Conservation (phyloP, 1,284 basidiomycete species). For the Butyriboletus regius region DNA sequence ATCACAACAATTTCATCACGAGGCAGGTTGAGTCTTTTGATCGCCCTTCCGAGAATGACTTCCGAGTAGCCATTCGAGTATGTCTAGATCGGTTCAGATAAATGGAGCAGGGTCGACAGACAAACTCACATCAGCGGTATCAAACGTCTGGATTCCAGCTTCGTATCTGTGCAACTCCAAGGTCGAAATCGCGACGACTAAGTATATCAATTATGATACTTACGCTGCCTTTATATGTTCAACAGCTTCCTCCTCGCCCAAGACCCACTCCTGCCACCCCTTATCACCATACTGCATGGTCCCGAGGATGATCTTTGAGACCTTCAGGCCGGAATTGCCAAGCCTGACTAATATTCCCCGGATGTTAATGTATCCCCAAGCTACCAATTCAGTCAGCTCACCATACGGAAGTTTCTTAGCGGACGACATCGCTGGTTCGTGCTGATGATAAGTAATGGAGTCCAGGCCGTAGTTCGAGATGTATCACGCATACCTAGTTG, state of each 20-base stretch:
- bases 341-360: conserved; percentile 36
- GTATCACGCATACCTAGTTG: neutral
- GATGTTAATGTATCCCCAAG: neutral
- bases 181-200: conserved; percentile 1
- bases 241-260: conserved; percentile 51
- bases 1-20: conserved; percentile 71
- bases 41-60: conserved; percentile 68
- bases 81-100: conserved; percentile 29
- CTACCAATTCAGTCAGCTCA: conserved; percentile 10
- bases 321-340: conserved; percentile 46
- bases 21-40: conserved; percentile 64
- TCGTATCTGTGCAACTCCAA: conserved; percentile 39
- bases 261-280: conserved; percentile 50
- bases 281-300: conserved; percentile 42
- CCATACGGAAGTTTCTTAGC: conserved; percentile 27
- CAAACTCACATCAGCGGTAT: conserved; percentile 49
- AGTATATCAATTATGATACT: conserved; percentile 9
- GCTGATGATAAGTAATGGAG: neutral
- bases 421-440: conserved; percentile 15
- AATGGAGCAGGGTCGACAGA: neutral
- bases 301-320: conserved; percentile 47
- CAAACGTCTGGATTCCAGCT: conserved; percentile 62
- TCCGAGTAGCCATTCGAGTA: conserved; percentile 73
- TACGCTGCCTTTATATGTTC: conserved; percentile 54
- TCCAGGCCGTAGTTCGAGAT: neutral